phyloP scores from a whole-genome alignment of 306 rosid genomes.

The Cicer bijugum region DNA sequence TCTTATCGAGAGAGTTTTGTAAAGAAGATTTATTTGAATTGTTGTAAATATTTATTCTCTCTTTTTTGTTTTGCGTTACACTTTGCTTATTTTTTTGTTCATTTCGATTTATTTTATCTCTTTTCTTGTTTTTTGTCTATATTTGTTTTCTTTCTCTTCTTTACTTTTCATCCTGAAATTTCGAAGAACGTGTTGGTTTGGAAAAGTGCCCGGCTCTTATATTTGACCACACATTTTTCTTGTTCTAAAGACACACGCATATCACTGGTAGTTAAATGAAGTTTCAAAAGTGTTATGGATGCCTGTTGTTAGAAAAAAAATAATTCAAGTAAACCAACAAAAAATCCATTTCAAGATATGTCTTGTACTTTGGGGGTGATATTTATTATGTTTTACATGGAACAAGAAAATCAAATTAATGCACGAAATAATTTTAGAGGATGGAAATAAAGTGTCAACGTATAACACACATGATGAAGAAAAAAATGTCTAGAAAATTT shows the following conservation, averaged over 20 bases:
- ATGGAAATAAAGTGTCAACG: background rate
- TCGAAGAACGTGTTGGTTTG: conserved; percentile 37
- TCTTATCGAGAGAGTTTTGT: too few relatives aligned
- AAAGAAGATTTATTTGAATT: too few relatives aligned
- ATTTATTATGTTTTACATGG: background rate
- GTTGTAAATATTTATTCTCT: too few relatives aligned
- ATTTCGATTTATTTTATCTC: too few relatives aligned
- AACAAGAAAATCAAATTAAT: conserved; percentile 13
- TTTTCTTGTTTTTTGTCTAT: background rate
- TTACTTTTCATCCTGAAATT: conserved; percentile 20
- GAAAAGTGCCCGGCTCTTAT: conserved; percentile 41
- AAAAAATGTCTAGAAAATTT: too few relatives aligned
- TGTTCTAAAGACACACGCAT: background rate
- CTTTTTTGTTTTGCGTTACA: background rate
- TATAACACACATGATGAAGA: background rate
- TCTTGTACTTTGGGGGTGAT: too few relatives aligned
- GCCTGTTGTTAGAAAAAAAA: background rate
- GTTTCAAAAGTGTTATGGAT: background rate
- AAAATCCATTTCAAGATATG: conserved; percentile 8
- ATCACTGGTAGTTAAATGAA: conserved; percentile 16
- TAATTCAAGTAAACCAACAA: conserved; percentile 27
- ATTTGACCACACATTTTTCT: conserved; percentile 21
- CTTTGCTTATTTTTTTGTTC: background rate
- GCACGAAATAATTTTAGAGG: conserved; percentile 12
- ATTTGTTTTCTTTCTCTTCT: background rate